These are phyloP conservation scores for Arthrobotrys sphaeroides DNA, from an alignment of 2,329 filamentous ascomycete genomes.

Conservation along the genomic window DNA sequence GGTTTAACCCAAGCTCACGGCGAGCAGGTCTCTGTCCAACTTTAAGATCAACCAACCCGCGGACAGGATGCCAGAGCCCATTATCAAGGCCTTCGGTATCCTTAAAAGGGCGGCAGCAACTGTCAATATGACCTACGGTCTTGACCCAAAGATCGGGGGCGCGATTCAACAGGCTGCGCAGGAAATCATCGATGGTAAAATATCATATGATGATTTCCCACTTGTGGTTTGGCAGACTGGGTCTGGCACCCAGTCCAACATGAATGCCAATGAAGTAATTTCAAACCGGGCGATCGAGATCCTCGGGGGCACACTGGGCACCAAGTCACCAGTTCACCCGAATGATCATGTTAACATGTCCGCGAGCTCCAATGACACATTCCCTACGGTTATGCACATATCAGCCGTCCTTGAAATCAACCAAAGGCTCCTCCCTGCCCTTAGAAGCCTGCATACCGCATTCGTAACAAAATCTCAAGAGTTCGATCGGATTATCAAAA, in stretches of 20 bases:
- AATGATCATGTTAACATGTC: conserved; percentile 99
- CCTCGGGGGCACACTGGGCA: conserved; percentile 89
- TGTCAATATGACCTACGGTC: conserved; percentile 93
- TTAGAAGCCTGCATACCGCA: conserved; percentile 82
- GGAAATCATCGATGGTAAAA: conserved; percentile 82
- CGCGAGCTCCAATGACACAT: conserved; percentile 98
- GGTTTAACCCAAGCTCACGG: not conserved
- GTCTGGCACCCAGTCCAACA: conserved; percentile 98
- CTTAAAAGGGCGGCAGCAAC: conserved; percentile 95
- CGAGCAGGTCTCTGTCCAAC: conserved; percentile 79
- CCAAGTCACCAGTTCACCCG: conserved; percentile 98
- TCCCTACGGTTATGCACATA: conserved; percentile 99
- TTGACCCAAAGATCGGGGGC: conserved; percentile 87
- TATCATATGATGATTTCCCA: conserved; percentile 75
- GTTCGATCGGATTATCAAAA: conserved; percentile 98
- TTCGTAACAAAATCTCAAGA: conserved; percentile 88
- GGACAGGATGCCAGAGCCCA: conserved; percentile 94
- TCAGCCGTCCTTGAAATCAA: conserved; percentile 94
- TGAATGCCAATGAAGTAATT: conserved; percentile 99
- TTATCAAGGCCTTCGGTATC: conserved; percentile 93
- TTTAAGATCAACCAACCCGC: conserved; percentile 99
- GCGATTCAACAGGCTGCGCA: conserved; percentile 94
- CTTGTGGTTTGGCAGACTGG: conserved; percentile 99
- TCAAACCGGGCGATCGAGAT: conserved; percentile 99
- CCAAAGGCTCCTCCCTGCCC: conserved; percentile 80